phyloP scores from a whole-genome alignment of 2,329 filamentous ascomycete genomes.

The Dactylellina parvicollis region DNA sequence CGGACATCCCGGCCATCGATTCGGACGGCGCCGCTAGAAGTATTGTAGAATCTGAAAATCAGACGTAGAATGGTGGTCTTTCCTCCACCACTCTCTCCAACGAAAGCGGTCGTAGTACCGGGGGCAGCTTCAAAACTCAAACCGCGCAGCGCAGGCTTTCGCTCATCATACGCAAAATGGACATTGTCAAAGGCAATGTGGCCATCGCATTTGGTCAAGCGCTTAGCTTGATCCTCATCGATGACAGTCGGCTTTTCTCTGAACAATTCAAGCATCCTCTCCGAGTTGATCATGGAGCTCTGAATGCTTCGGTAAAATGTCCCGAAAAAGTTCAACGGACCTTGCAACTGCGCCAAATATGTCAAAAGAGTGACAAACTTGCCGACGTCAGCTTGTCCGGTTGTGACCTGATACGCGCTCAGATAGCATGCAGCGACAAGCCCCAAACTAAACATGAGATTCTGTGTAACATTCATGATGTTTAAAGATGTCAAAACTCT shows the following conservation, averaged over 20 bases:
- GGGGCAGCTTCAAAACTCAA: constrained; percentile 86
- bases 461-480: constrained; percentile 82
- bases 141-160: constrained; percentile 83
- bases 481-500: constrained; percentile 80
- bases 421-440: constrained; percentile 77
- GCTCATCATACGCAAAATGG: constrained; percentile 86
- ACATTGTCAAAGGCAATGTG: constrained; percentile 89
- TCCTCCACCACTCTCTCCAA: constrained; percentile 94
- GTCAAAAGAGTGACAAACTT: constrained; percentile 78
- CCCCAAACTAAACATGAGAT: constrained; percentile 80
- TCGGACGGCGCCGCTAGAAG: constrained; percentile 78
- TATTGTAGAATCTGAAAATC: constrained; percentile 96
- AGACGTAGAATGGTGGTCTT: constrained; percentile 97
- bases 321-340: constrained; percentile 85
- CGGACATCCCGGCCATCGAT: constrained; percentile 86
- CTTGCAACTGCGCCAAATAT: constrained; percentile 80
- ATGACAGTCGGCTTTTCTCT: constrained; percentile 93
- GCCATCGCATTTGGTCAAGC: constrained; percentile 76
- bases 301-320: constrained; percentile 97
- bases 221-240: constrained; percentile 74
- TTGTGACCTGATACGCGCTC: constrained; percentile 79
- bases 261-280: constrained; percentile 93
- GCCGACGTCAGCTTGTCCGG: constrained; percentile 72
- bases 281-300: constrained; percentile 95
- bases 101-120: constrained; percentile 92